Percentiles rank a stretch among this genome's conserved stretches.
These are phyloP conservation scores for Fusarium paranaense DNA, from an alignment of 2,329 filamentous ascomycete genomes.

Conservation along the genomic window DNA sequence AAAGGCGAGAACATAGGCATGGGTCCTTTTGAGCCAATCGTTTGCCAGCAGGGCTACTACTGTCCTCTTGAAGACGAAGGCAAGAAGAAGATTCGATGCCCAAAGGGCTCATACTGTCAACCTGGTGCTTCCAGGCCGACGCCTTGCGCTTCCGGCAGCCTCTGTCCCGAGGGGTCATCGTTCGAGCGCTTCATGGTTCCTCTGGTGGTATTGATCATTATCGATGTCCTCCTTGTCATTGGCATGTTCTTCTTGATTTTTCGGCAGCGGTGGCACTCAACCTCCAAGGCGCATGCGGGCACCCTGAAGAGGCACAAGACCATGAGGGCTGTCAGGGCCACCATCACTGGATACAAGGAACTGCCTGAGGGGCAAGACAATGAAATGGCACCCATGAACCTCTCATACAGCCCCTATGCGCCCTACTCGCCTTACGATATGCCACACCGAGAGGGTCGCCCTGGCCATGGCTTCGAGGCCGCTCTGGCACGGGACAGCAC, in stretches of 20 bases:
- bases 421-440: constrained; percentile 34
- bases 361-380: constrained; percentile 49
- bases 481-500: constrained; percentile 49
- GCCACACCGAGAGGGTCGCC: constrained; percentile 25
- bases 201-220: constrained; percentile 53
- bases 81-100: constrained; percentile 56
- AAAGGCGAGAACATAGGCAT: constrained; percentile 53
- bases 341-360: constrained; percentile 50
- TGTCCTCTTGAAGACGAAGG: constrained; percentile 55
- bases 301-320: constrained; percentile 36
- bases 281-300: constrained; percentile 22
- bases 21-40: constrained; percentile 62
- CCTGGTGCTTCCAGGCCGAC: constrained; percentile 60
- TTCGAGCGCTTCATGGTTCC: constrained; percentile 59
- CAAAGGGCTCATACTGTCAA: constrained; percentile 63
- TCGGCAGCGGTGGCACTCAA: constrained; percentile 27
- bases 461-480: constrained; percentile 52
- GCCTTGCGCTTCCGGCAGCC: constrained; percentile 58
- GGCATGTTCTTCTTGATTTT: constrained; percentile 40
- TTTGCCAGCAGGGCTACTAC: constrained; percentile 62
- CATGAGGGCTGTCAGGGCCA: constrained; percentile 46
- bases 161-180: constrained; percentile 58
- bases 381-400: constrained; percentile 51
- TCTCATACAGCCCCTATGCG: constrained; percentile 41
- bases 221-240: constrained; percentile 57